Percentiles rank a stretch among this genome's conserved stretches.
These are phyloP conservation scores for Cercospora citrullina DNA, from an alignment of 2,329 filamentous ascomycete species.

Conservation along the genomic window DNA sequence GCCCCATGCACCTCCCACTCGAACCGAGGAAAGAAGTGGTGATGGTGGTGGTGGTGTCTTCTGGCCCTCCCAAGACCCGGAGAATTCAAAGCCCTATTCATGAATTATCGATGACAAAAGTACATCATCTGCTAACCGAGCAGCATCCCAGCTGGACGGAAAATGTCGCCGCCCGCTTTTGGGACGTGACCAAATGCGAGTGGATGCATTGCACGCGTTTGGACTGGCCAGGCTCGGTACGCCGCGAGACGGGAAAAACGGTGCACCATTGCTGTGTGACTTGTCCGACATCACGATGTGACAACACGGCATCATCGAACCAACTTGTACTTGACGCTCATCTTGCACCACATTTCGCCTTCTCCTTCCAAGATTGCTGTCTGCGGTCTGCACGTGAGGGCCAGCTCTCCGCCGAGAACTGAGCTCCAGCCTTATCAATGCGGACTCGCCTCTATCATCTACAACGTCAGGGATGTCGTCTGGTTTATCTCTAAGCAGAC, in stretches of 20 bases:
- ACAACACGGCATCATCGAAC: neutral
- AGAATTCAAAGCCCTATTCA: neutral
- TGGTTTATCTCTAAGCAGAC: constrained; percentile 10
- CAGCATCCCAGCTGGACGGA: neutral
- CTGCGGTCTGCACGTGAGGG: neutral
- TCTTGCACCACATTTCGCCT: neutral
- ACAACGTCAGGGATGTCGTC: neutral
- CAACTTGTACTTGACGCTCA: neutral
- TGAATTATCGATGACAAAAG: neutral
- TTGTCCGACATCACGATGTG: neutral
- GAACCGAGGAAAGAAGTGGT: neutral
- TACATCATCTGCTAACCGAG: neutral
- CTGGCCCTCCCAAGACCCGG: neutral
- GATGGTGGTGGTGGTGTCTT: neutral
- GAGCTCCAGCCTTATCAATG: constrained; percentile 11
- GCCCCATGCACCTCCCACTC: neutral
- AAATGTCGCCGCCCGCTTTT: neutral
- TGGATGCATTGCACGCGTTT: neutral
- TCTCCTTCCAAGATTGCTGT: neutral
- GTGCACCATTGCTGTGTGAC: neutral
- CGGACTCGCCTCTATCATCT: constrained; percentile 10
- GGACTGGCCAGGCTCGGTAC: neutral
- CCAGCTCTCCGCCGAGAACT: neutral
- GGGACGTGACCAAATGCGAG: neutral
- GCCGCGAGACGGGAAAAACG: neutral